Evolutionary conservation across 257 asterid genomes (phyloP), one percentile per base, ranked within the genome.

Genomic region (Marsdenia floribunda): DNA sequence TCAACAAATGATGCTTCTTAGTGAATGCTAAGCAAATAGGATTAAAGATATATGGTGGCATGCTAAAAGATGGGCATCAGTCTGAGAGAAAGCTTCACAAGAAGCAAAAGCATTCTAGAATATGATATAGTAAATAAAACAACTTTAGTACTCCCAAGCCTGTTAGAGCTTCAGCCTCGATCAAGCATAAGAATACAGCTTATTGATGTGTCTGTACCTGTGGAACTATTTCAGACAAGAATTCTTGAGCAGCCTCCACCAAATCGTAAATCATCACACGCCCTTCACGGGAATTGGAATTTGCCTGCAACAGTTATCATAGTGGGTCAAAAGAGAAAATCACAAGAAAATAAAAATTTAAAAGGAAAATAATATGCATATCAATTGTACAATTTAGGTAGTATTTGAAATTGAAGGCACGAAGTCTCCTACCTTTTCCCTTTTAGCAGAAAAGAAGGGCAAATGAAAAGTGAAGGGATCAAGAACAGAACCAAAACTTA

Each of bases 241-340:
- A 94, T 82, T 94, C 99, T 82, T 94, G 99, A 67, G 99, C 99
- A 86, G 96, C 97, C 86, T 94, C 99, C 77, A 94, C 99, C 85
- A 94, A 86, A 87, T 83, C 92, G 90, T 90, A 92, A 79, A 94
- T 88, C 99, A 94, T 94, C 74, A 92, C 99, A 12, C 99, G 98
- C 58, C 99, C 98, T 90, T 92, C 99, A 82, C 98, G 91, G 72
- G 99, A 89, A 83, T 92, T 90, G 77, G 90, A 87, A 85, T 86
- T 88, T 77, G 99, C 99, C 98, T 94, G 88, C 58, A 81, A 77
- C 44, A 68, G 68, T 77, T 78, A 65, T 64, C 71, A 74, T 38
- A 72, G 13, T 74, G 35, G 55, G 44, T 75, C 55, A 74, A 24
- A 49, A 71, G 18, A 58, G 29, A 40, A 38, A 26, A 77, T 26